These are phyloP conservation scores for Aegilops sharonensis DNA, from an alignment of 176 grass and related monocot species.

Conservation along the genomic window DNA sequence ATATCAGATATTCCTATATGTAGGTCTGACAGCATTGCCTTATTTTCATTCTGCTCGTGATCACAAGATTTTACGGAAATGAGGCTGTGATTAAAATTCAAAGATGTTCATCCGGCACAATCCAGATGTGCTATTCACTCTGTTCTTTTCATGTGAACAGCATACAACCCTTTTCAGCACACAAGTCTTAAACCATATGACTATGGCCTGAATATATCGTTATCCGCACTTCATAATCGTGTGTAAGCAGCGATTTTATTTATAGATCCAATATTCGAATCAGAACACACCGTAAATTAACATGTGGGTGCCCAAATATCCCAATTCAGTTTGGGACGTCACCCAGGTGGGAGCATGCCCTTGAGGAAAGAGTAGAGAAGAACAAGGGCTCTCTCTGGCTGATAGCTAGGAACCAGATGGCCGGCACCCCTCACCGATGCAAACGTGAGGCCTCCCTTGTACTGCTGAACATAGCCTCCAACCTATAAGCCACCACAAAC, in stretches of 20 bases:
- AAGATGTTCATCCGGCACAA: not conserved
- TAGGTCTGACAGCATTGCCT: too few relatives aligned
- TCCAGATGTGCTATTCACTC: not conserved
- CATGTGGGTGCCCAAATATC: not conserved
- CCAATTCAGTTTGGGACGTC: conserved; percentile 12
- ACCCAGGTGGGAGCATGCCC: conserved; percentile 30
- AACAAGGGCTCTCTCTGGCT: conserved; percentile 45
- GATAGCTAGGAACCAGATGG: conserved; percentile 34
- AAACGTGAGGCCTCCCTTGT: conserved; percentile 31
- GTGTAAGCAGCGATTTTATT: not conserved
- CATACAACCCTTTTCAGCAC: not conserved
- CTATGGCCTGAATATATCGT: not conserved
- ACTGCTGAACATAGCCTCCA: conserved; percentile 41
- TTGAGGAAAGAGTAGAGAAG: conserved; percentile 37
- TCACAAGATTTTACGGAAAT: not conserved
- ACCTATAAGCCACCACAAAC: conserved; percentile 20
- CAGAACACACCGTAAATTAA: not conserved
- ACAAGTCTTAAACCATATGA: not conserved
- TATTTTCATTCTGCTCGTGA: not conserved
- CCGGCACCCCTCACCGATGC: conserved; percentile 50
- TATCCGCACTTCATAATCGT: too few relatives aligned
- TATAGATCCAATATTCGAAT: not conserved
- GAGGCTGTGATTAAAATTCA: not conserved
- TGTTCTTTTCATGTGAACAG: not conserved
- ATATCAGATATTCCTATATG: too few relatives aligned